Evolutionary conservation across 2,329 filamentous ascomycete genomes (phyloP), one percentile per base, ranked within the genome.

Genomic region (Didymella exigua): DNA sequence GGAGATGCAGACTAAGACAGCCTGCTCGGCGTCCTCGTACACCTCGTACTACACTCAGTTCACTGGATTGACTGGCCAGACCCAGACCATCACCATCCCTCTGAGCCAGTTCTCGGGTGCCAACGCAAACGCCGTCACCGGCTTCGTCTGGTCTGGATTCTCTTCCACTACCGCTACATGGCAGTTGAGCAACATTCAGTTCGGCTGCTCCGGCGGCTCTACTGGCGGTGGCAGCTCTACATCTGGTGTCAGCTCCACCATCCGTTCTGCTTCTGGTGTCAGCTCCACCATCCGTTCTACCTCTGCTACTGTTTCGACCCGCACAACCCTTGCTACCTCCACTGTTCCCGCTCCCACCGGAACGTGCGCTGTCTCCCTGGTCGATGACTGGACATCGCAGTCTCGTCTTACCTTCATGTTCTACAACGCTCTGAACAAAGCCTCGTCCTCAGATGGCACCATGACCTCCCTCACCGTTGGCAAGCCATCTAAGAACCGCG

Each of bases 341-440:
- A 18, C 46, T 36, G 58, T 61, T 6, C 57, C 64, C 44, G 58
- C 62, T 6, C 57, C 64, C 44, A 67, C 61, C 9, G 74, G 73
- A 34, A 69, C 72, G 18, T 84, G 81, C 64, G 69, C 73, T 10
- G 67, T 75, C 30, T 70, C 83, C 6, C 66, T 84, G 23, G 77
- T 86, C 49, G 84, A 87, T 59, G 84, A 87, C 73, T 87, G 82
- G 79, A 78, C 77, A 49, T 86, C 84, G 8, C 84, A 87, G 66
- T 86, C 84, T 5, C 82, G 84, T 26, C 70, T 86, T 47, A 84
- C 82, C 1, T 87, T 87, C 70, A 72, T 87, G 14, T 82, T 77
- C 63, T 86, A 86, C 75, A 87, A 87, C 65, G 78, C 84, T 31
- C 75, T 86, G 73, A 73, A 81, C 2, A 74, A 81, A 58, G 77